Evolutionary conservation across 1,284 basidiomycete genomes (phyloP).

Genomic region (Cryptococcus sp.): DNA sequence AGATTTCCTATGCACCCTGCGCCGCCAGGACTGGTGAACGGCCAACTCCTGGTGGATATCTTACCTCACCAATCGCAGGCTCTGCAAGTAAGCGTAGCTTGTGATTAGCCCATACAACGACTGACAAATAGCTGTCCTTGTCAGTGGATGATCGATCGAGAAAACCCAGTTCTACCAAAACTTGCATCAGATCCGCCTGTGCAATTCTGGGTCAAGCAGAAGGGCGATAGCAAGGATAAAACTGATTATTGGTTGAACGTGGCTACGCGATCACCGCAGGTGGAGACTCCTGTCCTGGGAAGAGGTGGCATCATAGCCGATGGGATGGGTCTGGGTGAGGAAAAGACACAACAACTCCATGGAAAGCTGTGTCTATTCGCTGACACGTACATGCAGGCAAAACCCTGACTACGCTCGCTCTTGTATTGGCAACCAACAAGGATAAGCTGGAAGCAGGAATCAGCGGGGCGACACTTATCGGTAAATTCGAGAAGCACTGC

Average conservation of each 20-base stretch:
- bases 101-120: too few relatives aligned
- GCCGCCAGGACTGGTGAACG: slow-evolving; percentile 67
- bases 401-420: slow-evolving; percentile 75
- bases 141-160: slow-evolving; percentile 75
- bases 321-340: slow-evolving; percentile 71
- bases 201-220: slow-evolving; percentile 80
- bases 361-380: background rate
- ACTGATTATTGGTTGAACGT: slow-evolving; percentile 58
- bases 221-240: slow-evolving; percentile 50
- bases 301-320: slow-evolving; percentile 83
- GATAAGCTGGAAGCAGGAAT: slow-evolving; percentile 60
- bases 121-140: too few relatives aligned
- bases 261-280: slow-evolving; percentile 75
- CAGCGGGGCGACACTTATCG: slow-evolving; percentile 71
- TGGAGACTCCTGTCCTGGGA: slow-evolving; percentile 66
- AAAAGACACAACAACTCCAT: background rate
- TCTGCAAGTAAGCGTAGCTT: slow-evolving; percentile 11
- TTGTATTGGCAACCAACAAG: slow-evolving; percentile 71
- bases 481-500: slow-evolving; percentile 53
- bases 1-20: slow-evolving; percentile 52
- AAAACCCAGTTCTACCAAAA: slow-evolving; percentile 70
- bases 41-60: slow-evolving; percentile 68
- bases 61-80: slow-evolving; percentile 67
- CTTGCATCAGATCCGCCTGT: slow-evolving; percentile 69
- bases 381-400: slow-evolving; percentile 59